Conservation (phyloP, 208 protist genomes). For the Crithidia thermophila region DNA sequence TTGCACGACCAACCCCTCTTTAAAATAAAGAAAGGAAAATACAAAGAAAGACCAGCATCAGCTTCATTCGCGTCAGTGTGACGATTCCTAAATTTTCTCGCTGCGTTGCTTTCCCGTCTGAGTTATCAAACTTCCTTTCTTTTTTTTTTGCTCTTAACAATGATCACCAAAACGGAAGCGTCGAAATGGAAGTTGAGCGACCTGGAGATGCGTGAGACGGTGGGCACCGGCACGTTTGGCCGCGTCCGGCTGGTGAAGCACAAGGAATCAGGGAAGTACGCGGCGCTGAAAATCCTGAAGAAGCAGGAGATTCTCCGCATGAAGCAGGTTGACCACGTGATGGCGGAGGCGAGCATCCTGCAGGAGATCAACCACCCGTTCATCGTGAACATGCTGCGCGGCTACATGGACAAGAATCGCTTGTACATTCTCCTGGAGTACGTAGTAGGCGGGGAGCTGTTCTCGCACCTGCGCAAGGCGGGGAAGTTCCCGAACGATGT, state of each 20-base stretch:
- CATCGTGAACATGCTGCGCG: slow-evolving; percentile 95
- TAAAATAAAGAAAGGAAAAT: no score
- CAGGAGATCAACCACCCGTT: slow-evolving; percentile 94
- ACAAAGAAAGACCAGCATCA: no score
- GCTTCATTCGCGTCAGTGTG: no score
- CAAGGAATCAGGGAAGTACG: slow-evolving; percentile 79
- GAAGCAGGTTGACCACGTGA: slow-evolving; percentile 93
- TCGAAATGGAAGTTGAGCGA: slow-evolving; percentile 86
- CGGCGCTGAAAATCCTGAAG: slow-evolving; percentile 92
- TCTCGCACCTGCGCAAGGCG: slow-evolving; percentile 91
- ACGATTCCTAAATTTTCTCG: no score
- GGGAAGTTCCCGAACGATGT: slow-evolving; percentile 92
- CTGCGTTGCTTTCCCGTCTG: no score
- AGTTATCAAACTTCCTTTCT: not conserved
- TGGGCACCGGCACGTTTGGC: slow-evolving; percentile 96
- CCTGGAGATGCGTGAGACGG: slow-evolving; percentile 88
- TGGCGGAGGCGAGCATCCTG: slow-evolving; percentile 95
- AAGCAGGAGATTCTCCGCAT: slow-evolving; percentile 92
- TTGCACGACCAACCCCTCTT: no score
- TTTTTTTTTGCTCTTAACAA: slow-evolving; percentile 10
- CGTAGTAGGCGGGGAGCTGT: slow-evolving; percentile 92
- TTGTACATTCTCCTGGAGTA: slow-evolving; percentile 96
- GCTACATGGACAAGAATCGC: slow-evolving; percentile 95
- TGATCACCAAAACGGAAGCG: slow-evolving; percentile 69
- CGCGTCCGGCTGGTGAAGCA: slow-evolving; percentile 93